Percentiles rank a stretch among this genome's conserved stretches.
These are phyloP conservation scores for Neurospora sp. DNA, from an alignment of 495 filamentous ascomycete genomes.

Conservation along the genomic window DNA sequence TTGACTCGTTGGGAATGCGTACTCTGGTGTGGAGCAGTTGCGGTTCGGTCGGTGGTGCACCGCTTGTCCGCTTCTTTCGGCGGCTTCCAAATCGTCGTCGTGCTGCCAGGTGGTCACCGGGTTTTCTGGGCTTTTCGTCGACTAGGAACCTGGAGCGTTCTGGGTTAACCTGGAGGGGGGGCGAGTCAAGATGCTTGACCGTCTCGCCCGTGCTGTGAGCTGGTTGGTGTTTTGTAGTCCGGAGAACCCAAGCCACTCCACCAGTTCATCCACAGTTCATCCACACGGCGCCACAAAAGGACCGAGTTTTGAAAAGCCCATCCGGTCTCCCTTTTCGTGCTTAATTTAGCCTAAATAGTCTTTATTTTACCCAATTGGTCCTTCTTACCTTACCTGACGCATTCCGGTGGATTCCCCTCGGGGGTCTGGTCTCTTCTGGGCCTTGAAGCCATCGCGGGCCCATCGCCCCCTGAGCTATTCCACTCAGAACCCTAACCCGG, in stretches of 20 bases:
- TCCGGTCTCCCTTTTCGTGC: not conserved
- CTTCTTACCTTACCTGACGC: not conserved
- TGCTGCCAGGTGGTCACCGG: not conserved
- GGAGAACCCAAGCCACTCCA: conserved; percentile 3
- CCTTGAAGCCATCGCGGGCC: not conserved
- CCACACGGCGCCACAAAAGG: not conserved
- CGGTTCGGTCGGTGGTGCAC: not conserved
- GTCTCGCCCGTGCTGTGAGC: not conserved
- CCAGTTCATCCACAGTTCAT: conserved; percentile 12
- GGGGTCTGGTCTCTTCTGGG: not conserved
- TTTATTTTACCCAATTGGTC: not conserved
- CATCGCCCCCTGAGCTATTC: not conserved
- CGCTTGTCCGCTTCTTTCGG: not conserved
- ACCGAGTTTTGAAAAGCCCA: not conserved
- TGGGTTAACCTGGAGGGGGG: not conserved
- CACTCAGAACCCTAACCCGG: not conserved
- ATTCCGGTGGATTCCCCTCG: not conserved
- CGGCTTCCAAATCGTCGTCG: not conserved
- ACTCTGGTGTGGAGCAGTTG: not conserved
- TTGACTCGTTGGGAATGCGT: not conserved
- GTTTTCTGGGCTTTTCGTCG: not conserved
- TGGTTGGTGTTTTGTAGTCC: not conserved
- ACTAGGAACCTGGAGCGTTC: not conserved
- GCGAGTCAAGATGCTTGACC: not conserved
- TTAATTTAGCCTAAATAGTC: conserved; percentile 1